A percentile compares a stretch with the other conserved stretches of the same genome.
These are phyloP conservation scores for Euphrasia confusa DNA, from an alignment of 257 asterid species.

Conservation along the genomic window DNA sequence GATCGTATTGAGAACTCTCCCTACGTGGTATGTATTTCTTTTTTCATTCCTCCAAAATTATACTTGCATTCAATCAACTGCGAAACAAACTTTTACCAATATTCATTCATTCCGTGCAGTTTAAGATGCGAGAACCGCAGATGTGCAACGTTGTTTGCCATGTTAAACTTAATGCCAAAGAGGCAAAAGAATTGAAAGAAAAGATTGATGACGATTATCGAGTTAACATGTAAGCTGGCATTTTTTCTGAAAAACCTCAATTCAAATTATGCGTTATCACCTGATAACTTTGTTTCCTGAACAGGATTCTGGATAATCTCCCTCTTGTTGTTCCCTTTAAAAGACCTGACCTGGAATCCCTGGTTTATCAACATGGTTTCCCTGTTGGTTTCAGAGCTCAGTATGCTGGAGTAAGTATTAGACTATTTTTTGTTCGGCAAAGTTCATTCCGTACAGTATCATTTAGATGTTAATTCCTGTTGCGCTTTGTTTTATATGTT, in stretches of 20 bases:
- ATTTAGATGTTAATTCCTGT: conserved; percentile 21
- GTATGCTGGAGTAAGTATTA: conserved; percentile 72
- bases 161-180: conserved; percentile 38
- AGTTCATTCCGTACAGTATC: conserved; percentile 10
- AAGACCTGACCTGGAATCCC: conserved; percentile 55
- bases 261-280: conserved; percentile 16
- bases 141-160: conserved; percentile 48
- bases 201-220: conserved; percentile 62
- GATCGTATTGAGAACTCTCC: conserved; percentile 74
- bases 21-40: conserved; percentile 39
- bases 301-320: conserved; percentile 89
- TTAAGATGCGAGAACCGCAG: conserved; percentile 59
- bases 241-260: conserved; percentile 3
- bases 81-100: conserved; percentile 17
- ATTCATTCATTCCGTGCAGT: conserved; percentile 35
- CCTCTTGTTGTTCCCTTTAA: conserved; percentile 79
- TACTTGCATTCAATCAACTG: too few relatives aligned
- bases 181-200: conserved; percentile 53
- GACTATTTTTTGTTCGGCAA: conserved; percentile 11
- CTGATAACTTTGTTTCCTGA: conserved; percentile 19
- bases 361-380: conserved; percentile 73
- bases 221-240: conserved; percentile 48
- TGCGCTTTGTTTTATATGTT: conserved; percentile 3
- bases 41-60: neutral
- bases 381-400: conserved; percentile 75